A percentile compares a stretch with the other conserved stretches of the same genome.
Evolutionary conservation across 176 grass and related monocot genomes (phyloP).

Genomic region (Lolium rigidum): DNA sequence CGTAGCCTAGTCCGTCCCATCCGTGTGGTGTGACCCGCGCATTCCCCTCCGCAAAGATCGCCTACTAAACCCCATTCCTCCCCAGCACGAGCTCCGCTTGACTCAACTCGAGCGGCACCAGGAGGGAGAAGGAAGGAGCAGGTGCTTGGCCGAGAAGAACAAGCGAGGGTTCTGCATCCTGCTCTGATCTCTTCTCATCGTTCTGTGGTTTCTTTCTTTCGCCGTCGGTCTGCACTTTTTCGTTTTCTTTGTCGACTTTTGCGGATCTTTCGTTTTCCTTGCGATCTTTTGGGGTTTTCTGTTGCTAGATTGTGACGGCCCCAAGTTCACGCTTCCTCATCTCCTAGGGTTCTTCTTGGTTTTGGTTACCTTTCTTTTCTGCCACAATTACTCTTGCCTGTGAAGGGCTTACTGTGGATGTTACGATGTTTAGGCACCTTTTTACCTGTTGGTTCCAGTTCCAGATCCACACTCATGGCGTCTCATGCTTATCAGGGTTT

Average conservation of each 20-base stretch:
- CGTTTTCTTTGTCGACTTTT: too few species aligned
- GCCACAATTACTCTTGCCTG: background rate
- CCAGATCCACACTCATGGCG: background rate
- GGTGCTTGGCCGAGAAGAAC: background rate
- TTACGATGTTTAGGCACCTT: background rate
- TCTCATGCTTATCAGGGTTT: slow-evolving; percentile 32
- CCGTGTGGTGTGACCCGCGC: background rate
- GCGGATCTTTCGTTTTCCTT: too few species aligned
- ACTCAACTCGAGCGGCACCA: background rate
- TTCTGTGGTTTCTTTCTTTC: background rate
- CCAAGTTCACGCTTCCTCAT: background rate
- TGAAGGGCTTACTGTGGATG: slow-evolving; percentile 15
- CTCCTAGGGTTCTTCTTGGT: background rate
- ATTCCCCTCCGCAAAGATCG: background rate
- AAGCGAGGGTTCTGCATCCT: background rate
- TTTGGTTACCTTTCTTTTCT: background rate
- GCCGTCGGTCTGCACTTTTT: background rate
- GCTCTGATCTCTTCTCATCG: background rate
- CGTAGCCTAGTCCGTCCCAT: background rate
- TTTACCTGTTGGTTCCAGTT: background rate
- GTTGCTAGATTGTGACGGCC: too few species aligned
- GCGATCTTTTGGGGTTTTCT: background rate
- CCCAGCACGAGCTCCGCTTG: background rate
- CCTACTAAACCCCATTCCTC: background rate
- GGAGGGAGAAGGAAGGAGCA: background rate